A percentile compares a stretch with the other conserved stretches of the same genome.
Evolutionary conservation across 768 basidiomycete species (phyloP).

Genomic region (Plicaturopsis crispa): DNA sequence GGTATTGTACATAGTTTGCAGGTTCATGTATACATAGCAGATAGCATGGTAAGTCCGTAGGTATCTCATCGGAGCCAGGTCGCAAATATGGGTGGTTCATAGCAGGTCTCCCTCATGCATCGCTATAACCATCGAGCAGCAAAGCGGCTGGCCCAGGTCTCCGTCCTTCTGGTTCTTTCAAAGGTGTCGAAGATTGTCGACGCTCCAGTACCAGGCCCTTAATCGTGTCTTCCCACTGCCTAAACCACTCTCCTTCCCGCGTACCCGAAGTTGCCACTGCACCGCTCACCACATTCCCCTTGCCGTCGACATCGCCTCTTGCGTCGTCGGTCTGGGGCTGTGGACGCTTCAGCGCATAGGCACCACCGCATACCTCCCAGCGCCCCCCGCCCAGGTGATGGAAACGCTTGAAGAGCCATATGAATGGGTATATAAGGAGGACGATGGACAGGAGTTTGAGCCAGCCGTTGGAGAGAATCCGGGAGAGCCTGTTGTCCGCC

Average conservation of each 20-base stretch:
- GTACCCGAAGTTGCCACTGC: conserved; percentile 41
- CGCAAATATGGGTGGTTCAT: no score
- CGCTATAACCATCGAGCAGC: conserved; percentile 22
- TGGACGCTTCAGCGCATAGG: conserved; percentile 61
- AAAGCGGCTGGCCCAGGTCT: conserved; percentile 7
- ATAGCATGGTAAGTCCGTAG: no score
- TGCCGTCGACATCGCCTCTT: conserved; percentile 7
- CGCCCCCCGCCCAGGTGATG: conserved; percentile 58
- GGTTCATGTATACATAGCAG: no score
- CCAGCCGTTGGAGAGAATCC: conserved; percentile 64
- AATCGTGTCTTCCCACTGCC: conserved; percentile 67
- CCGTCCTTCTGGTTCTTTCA: conserved; percentile 17
- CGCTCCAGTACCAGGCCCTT: conserved; percentile 44
- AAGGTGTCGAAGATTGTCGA: conserved; percentile 31
- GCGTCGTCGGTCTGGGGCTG: conserved; percentile 17
- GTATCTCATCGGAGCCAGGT: no score
- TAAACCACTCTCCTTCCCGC: conserved; percentile 75
- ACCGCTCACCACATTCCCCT: conserved; percentile 4
- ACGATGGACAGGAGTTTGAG: conserved; percentile 63
- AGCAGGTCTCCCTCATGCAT: neutral
- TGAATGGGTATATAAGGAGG: conserved; percentile 67
- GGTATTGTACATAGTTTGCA: no score
- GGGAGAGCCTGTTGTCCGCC: conserved; percentile 58
- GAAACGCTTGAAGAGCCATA: conserved; percentile 76
- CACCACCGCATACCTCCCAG: conserved; percentile 73